Percentiles rank a stretch among this genome's conserved stretches.
Evolutionary conservation across 1,284 basidiomycete genomes (phyloP).

Genomic region (Phellopilus nigrolimitatus): DNA sequence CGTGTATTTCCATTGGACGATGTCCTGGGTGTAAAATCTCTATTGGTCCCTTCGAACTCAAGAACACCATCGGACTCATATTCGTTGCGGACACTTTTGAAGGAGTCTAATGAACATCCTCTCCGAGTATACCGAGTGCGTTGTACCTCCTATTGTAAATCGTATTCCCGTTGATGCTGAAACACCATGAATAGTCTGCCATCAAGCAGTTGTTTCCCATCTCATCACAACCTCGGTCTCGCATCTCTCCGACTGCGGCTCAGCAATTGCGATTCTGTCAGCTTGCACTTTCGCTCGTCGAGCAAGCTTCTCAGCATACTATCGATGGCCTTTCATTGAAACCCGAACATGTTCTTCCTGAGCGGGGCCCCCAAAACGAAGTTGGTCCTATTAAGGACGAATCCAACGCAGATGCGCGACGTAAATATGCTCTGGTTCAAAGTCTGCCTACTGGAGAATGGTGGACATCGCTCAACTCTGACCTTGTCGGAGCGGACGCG

Average conservation of each 20-base stretch:
- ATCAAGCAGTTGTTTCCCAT: constrained; percentile 63
- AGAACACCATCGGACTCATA: constrained; percentile 34
- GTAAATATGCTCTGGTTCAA: constrained; percentile 71
- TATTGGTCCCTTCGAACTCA: constrained; percentile 33
- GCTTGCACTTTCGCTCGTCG: constrained; percentile 62
- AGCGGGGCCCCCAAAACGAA: constrained; percentile 26
- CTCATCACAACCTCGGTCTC: constrained; percentile 58
- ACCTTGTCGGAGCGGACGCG: constrained; percentile 29
- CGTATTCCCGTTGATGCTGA: constrained; percentile 15
- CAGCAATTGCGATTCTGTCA: constrained; percentile 71
- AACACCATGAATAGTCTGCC: constrained; percentile 42
- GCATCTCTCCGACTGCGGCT: constrained; percentile 52
- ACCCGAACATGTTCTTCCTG: constrained; percentile 40
- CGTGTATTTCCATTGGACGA: constrained; percentile 61
- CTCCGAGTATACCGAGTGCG: constrained; percentile 49
- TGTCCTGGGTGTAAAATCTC: constrained; percentile 15
- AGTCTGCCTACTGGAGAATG: constrained; percentile 68
- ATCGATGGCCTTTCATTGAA: constrained; percentile 40
- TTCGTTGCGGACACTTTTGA: constrained; percentile 62
- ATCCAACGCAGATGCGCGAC: constrained; percentile 23
- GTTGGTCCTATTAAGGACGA: constrained; percentile 28
- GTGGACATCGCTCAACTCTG: constrained; percentile 70
- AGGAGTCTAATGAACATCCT: constrained; percentile 47
- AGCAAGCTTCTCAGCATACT: constrained; percentile 55
- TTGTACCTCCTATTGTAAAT: constrained; percentile 17